Conservation (phyloP, 305 asterid genomes). For the Rubia occidens region DNA sequence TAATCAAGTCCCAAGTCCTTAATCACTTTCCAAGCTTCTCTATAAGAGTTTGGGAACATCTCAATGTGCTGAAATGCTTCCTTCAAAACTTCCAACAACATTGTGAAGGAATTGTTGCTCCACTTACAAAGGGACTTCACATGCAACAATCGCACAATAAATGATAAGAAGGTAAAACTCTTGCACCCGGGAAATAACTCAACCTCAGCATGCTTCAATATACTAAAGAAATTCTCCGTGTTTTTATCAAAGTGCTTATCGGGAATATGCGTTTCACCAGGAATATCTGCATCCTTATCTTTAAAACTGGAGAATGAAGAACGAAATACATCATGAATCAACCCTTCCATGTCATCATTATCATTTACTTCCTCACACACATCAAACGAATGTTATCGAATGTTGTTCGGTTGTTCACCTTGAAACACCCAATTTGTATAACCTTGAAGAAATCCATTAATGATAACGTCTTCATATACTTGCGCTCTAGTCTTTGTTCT, state of each 20-base stretch:
- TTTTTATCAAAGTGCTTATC: not conserved
- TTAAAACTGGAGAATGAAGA: not conserved
- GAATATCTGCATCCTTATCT: not conserved
- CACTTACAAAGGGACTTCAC: not conserved
- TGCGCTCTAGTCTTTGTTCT: not conserved
- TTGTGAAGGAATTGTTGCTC: not conserved
- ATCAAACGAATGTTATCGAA: not conserved
- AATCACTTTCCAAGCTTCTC: not conserved
- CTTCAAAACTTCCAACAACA: not conserved
- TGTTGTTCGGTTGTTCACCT: not conserved
- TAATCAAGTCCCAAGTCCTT: conserved; percentile 3
- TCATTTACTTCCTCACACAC: not conserved
- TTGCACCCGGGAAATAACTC: not conserved
- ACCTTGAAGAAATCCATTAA: not conserved
- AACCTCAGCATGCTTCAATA: not conserved
- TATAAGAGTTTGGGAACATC: not conserved
- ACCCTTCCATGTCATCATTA: not conserved
- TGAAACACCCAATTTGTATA: not conserved
- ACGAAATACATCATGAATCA: not conserved
- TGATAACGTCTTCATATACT: not conserved
- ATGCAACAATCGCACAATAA: not conserved
- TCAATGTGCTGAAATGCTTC: not conserved
- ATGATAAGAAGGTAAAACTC: not conserved
- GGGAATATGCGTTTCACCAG: not conserved
- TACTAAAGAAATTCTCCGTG: not conserved